phyloP scores from a whole-genome alignment of 208 protist species.

The Trichomonas gallinae region DNA sequence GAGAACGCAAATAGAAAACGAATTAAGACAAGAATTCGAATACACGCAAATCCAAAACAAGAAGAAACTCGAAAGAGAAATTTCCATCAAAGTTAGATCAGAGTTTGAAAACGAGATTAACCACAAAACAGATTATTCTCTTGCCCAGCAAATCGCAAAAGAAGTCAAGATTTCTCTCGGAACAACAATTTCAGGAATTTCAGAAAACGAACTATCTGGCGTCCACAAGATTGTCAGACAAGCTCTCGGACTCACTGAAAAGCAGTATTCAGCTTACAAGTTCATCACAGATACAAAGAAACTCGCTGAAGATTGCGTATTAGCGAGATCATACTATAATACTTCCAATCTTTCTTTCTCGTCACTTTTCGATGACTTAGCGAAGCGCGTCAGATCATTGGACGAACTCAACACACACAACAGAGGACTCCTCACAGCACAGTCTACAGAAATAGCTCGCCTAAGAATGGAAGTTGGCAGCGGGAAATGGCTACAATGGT shows the following conservation, averaged over 20 bases:
- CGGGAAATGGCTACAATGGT: neutral
- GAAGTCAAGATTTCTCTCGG: neutral
- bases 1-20: neutral
- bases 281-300: neutral
- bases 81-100: neutral
- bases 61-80: neutral
- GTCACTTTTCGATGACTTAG: neutral
- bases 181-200: neutral
- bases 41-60: neutral
- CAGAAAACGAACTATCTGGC: neutral
- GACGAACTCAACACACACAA: neutral
- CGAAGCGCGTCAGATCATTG: neutral
- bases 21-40: neutral
- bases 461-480: neutral
- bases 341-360: neutral
- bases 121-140: too few relatives aligned
- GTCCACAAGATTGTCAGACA: neutral
- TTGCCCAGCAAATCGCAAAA: neutral
- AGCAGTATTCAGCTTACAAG: neutral
- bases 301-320: neutral
- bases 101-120: neutral
- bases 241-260: neutral
- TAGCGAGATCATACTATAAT: neutral
- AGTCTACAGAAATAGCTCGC: neutral
- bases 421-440: neutral